Base-by-base conservation (phyloP, 371 early-diverging fungal genomes). In the Mortierella sp. region DNA sequence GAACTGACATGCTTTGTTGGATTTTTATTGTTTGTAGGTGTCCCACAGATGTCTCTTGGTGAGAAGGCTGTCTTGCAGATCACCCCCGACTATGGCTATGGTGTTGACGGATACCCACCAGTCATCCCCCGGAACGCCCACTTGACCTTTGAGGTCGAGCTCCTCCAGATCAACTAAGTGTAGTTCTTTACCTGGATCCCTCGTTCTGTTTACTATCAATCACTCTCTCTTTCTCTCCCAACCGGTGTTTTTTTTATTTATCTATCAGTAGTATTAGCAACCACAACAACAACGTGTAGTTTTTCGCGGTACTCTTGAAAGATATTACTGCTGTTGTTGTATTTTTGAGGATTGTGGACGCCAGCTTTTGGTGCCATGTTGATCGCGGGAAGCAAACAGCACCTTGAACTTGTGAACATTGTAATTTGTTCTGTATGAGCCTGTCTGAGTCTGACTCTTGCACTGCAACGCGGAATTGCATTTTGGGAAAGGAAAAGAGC, bases 111-210 rank as follows among this genome's bases (percentile, higher is more conserved):
- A 70, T 86, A 90, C 82, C 93, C 93, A 43, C 90, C 91, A 27
- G 78, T 96, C 70, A 97, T 98, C 79, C 98, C 98, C 56, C 91
- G 94, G 75, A 95, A 94, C 83, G 82, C 98, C 70, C 93, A 94
- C 77, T 92, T 99, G 73, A 91, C 93, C 86, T 99, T 99, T 86
- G 96, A 95, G 68, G 95, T 86, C 76, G 96, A 97, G 91, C 93
- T 98, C 38, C 78, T 98, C 71, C 90, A 90, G 81, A 97, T 97
- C 91, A 93, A 95, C 91, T 96, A 92, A 92, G 83, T 72, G 41
- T 63, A 51, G 60, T 51, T 70, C 21, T 29, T 60, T 24, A 35
- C 48, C 29, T 14, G 21, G 51, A 51, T 51, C 18, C 51, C 4
- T 51, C 4, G 0, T 51, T 16, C 51, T 35, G 35, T 2, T 21